phyloP scores from a whole-genome alignment of 106 monocot species.

The Agapanthus africanus region DNA sequence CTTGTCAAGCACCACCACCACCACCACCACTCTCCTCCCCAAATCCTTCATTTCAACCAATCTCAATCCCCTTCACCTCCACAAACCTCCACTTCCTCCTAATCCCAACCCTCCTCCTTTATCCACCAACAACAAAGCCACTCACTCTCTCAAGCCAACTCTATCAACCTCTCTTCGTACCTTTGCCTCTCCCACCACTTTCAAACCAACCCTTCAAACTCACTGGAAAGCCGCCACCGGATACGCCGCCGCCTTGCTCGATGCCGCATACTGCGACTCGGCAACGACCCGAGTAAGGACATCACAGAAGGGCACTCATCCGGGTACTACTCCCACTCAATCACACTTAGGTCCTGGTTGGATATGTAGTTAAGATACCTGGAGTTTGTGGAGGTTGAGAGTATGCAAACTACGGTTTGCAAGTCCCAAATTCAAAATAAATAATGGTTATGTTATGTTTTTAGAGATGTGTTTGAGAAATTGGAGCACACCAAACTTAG shows the following conservation, averaged over 20 bases:
- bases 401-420: too few relatives aligned
- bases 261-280: not conserved
- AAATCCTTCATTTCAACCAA: conserved; percentile 5
- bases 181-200: not conserved
- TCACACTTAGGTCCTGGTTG: too few relatives aligned
- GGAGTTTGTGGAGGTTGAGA: too few relatives aligned
- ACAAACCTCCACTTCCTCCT: not conserved
- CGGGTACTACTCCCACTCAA: too few relatives aligned
- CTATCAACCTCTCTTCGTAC: not conserved
- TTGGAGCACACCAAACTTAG: too few relatives aligned
- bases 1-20: not conserved
- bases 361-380: too few relatives aligned
- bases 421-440: too few relatives aligned
- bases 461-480: too few relatives aligned
- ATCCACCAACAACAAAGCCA: not conserved
- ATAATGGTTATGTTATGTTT: too few relatives aligned
- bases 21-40: conserved; percentile 1
- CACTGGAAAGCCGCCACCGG: not conserved
- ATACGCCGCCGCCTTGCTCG: conserved; percentile 6
- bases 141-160: not conserved
- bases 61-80: not conserved
- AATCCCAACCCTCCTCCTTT: not conserved
- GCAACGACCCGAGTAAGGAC: not conserved
- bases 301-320: too few relatives aligned
- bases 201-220: not conserved